These are phyloP conservation scores for Pseudomonodictys pantanalensis DNA, from an alignment of 495 filamentous ascomycete species.

Conservation along the genomic window DNA sequence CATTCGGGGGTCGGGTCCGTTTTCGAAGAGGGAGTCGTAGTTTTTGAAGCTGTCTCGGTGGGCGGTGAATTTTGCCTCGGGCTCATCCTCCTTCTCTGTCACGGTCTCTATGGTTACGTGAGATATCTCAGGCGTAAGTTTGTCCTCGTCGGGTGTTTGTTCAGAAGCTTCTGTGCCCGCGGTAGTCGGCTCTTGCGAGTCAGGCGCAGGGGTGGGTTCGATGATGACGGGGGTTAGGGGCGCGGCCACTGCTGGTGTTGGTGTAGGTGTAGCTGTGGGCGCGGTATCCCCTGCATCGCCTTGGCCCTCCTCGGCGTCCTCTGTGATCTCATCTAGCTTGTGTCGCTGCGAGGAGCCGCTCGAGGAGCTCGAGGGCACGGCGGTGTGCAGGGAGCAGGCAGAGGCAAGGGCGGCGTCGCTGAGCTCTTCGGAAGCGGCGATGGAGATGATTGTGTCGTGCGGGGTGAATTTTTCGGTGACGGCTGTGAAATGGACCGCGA, in stretches of 20 bases:
- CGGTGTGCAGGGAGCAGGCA: conserved; percentile 85
- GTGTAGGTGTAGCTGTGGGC: conserved; percentile 6
- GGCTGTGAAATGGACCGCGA: conserved; percentile 88
- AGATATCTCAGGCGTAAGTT: background rate
- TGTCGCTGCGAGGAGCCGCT: conserved; percentile 69
- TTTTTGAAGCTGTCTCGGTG: conserved; percentile 24
- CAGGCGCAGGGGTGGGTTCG: background rate
- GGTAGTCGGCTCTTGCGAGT: background rate
- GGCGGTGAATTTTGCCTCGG: background rate
- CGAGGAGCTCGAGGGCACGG: conserved; percentile 80
- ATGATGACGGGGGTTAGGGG: conserved; percentile 17
- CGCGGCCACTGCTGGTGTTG: conserved; percentile 16
- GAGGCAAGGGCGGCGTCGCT: conserved; percentile 84
- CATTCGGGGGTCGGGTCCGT: conserved; percentile 26
- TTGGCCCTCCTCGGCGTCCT: conserved; percentile 70
- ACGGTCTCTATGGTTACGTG: conserved; percentile 7
- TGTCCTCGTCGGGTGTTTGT: conserved; percentile 5
- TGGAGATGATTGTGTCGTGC: conserved; percentile 76
- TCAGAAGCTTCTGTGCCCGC: background rate
- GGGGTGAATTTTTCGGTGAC: conserved; percentile 82
- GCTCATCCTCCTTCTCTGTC: background rate
- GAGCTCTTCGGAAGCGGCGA: conserved; percentile 71
- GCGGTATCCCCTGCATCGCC: conserved; percentile 31
- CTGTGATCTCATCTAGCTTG: conserved; percentile 83
- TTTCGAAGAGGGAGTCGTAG: conserved; percentile 27